Evolutionary conservation across 257 asterid genomes (phyloP).

Genomic region (Plectranthus barbatus): DNA sequence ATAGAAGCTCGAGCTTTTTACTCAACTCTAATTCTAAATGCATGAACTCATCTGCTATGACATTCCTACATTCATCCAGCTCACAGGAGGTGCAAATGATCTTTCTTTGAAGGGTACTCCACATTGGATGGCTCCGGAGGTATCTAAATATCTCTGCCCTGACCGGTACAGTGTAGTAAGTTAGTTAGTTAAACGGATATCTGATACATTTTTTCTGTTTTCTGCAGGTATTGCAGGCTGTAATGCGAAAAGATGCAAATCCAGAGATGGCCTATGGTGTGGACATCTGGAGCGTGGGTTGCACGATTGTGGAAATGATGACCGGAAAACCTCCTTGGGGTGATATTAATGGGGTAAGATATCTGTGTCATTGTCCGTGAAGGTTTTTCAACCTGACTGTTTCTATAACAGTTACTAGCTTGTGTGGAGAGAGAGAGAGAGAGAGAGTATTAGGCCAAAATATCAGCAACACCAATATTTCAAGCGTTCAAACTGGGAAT

Average conservation of each 20-base stretch:
- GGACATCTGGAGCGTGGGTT: conserved; percentile 90
- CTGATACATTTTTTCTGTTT: neutral
- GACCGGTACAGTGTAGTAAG: neutral
- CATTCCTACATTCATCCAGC: conserved; percentile 30
- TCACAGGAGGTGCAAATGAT: conserved; percentile 31
- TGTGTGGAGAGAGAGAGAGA: neutral
- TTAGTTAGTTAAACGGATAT: neutral
- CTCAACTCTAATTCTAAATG: neutral
- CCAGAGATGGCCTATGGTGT: conserved; percentile 69
- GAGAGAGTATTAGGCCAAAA: too few relatives aligned
- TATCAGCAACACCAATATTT: too few relatives aligned
- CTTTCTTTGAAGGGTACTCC: conserved; percentile 88
- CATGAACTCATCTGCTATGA: neutral
- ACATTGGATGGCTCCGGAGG: conserved; percentile 99
- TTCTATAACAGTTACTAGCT: neutral
- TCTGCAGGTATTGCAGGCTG: conserved; percentile 70
- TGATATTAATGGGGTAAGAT: conserved; percentile 45
- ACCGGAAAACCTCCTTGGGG: conserved; percentile 94
- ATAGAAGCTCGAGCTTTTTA: neutral
- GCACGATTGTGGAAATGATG: conserved; percentile 87
- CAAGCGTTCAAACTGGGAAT: neutral
- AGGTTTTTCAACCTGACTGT: neutral
- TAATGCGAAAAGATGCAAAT: conserved; percentile 55
- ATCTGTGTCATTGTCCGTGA: neutral
- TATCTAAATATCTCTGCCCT: conserved; percentile 10